Conservation (phyloP, 345 rosid genomes). For the Barbarea vulgaris region DNA sequence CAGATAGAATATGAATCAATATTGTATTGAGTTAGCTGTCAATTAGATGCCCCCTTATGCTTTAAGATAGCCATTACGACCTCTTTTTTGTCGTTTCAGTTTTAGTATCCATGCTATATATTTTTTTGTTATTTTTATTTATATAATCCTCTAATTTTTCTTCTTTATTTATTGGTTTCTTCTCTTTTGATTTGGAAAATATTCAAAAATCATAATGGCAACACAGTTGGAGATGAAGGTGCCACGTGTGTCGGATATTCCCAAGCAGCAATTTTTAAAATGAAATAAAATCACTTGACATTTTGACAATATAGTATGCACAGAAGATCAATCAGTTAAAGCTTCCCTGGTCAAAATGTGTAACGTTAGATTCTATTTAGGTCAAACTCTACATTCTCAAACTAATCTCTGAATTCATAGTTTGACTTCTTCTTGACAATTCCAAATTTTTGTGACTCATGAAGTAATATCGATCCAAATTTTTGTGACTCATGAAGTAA, state of each 20-base stretch:
- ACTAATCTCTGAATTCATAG: neutral
- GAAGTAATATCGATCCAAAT: neutral
- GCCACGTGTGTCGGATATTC: constrained; percentile 31
- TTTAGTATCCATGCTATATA: neutral
- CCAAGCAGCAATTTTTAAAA: neutral
- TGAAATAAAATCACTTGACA: constrained; percentile 2
- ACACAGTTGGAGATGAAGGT: constrained; percentile 6
- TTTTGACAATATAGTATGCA: neutral
- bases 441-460: neutral
- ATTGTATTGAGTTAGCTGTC: constrained; percentile 26
- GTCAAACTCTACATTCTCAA: constrained; percentile 6
- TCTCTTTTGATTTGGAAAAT: neutral
- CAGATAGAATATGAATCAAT: neutral
- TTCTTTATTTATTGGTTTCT: neutral
- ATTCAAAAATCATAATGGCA: neutral
- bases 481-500: neutral
- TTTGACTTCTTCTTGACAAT: neutral
- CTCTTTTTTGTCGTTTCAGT: constrained; percentile 11
- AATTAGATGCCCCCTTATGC: constrained; percentile 20
- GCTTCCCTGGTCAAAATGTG: constrained; percentile 13
- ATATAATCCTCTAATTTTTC: neutral
- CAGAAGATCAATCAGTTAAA: constrained; percentile 14
- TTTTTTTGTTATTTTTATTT: neutral
- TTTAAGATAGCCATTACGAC: constrained; percentile 14
- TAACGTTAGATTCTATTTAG: constrained; percentile 1